Conservation (phyloP, 2,329 filamentous ascomycete genomes). For the Remersonia thermophila region DNA sequence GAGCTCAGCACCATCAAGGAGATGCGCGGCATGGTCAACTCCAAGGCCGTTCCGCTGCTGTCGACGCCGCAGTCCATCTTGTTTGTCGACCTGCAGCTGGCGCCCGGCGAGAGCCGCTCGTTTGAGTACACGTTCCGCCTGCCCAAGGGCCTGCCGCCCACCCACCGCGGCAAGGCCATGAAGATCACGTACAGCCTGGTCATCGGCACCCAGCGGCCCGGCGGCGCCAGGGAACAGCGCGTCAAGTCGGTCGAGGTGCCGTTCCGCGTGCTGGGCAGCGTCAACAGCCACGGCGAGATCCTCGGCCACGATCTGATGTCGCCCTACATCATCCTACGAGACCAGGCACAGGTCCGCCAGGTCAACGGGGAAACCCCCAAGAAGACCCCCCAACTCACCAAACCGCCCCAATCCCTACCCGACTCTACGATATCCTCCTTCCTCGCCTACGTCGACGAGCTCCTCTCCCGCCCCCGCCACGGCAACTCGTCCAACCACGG, state of each 20-base stretch:
- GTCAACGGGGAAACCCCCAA: slow-evolving; percentile 23
- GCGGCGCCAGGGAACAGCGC: slow-evolving; percentile 64
- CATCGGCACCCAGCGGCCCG: slow-evolving; percentile 80
- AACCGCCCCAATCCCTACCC: slow-evolving; percentile 13
- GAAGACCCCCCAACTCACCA: slow-evolving; percentile 20
- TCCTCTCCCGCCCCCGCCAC: slow-evolving; percentile 48
- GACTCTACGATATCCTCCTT: slow-evolving; percentile 50
- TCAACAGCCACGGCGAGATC: slow-evolving; percentile 78
- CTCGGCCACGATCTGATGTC: slow-evolving; percentile 89
- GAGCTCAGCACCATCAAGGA: slow-evolving; percentile 91
- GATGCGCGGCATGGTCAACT: slow-evolving; percentile 78
- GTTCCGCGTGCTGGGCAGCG: slow-evolving; percentile 84
- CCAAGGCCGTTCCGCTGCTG: slow-evolving; percentile 79
- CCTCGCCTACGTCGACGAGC: slow-evolving; percentile 62
- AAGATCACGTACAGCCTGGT: slow-evolving; percentile 87
- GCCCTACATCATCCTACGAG: slow-evolving; percentile 79
- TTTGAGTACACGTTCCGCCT: slow-evolving; percentile 81
- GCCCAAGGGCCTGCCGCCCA: slow-evolving; percentile 80
- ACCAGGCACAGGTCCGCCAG: slow-evolving; percentile 58
- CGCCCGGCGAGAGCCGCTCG: slow-evolving; percentile 75
- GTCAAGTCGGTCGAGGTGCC: slow-evolving; percentile 86
- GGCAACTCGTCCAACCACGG: slow-evolving; percentile 28
- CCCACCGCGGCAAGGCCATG: slow-evolving; percentile 80
- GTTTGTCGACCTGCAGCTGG: slow-evolving; percentile 83
- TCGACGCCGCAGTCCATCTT: slow-evolving; percentile 91